Percentiles rank a stretch among this genome's conserved stretches.
phyloP scores from a whole-genome alignment of 208 protist genomes.

The Wallacemonas rigidus region DNA sequence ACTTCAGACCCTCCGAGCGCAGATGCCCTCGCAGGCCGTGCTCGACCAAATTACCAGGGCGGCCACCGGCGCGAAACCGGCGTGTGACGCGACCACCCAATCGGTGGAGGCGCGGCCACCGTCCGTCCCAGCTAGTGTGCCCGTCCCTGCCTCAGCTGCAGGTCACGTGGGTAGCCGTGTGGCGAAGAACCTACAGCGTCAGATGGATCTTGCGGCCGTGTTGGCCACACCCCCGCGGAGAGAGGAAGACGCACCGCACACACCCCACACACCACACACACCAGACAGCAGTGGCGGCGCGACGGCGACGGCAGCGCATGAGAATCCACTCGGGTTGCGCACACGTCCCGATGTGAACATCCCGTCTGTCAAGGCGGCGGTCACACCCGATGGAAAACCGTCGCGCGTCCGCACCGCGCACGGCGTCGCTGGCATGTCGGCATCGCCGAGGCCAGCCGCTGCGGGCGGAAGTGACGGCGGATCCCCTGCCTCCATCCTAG shows the following conservation, averaged over 20 bases:
- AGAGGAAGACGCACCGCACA: not conserved
- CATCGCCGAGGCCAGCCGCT: not conserved
- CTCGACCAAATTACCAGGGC: conserved; percentile 14
- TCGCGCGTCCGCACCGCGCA: conserved; percentile 10
- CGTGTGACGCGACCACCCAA: not conserved
- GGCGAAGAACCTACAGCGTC: conserved; percentile 7
- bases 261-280: not conserved
- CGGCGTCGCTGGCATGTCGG: not conserved
- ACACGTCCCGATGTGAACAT: not conserved
- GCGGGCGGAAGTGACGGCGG: not conserved
- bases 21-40: conserved; percentile 16
- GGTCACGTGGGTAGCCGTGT: not conserved
- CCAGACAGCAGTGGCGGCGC: not conserved
- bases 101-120: not conserved
- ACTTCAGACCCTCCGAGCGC: conserved; percentile 3
- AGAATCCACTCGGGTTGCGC: conserved; percentile 9
- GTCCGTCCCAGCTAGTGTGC: no score
- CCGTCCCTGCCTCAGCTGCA: not conserved
- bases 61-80: not conserved
- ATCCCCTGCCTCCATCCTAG: not conserved
- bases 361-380: not conserved
- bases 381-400: conserved; percentile 6
- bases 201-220: conserved; percentile 8
- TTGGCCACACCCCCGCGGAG: conserved; percentile 1
- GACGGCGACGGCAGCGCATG: not conserved